Conservation (phyloP, 78 protist species). For the Mantamonas sphyraenae region DNA sequence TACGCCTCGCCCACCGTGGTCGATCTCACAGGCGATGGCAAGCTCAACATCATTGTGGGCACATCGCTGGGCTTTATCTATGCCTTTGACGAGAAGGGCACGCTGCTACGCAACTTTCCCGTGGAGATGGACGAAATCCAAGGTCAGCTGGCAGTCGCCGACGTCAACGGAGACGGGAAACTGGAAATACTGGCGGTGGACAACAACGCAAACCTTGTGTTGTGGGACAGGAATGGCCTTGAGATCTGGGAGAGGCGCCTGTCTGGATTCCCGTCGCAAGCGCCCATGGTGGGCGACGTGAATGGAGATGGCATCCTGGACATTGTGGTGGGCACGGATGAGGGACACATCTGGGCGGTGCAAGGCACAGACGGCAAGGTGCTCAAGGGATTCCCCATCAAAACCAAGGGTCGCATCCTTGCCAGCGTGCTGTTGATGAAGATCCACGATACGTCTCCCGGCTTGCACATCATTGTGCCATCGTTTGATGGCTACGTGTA, state of each 20-base stretch:
- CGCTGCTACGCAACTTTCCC: conserved; percentile 28
- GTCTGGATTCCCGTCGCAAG: background rate
- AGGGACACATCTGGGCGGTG: conserved; percentile 63
- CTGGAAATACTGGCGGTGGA: conserved; percentile 55
- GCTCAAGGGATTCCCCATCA: conserved; percentile 50
- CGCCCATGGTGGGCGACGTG: conserved; percentile 67
- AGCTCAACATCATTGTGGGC: conserved; percentile 51
- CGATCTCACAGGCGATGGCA: conserved; percentile 65
- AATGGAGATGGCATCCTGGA: conserved; percentile 82
- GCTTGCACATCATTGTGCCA: conserved; percentile 33
- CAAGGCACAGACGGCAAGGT: conserved; percentile 45
- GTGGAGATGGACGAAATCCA: conserved; percentile 66
- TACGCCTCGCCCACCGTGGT: conserved; percentile 69
- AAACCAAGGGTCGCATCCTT: conserved; percentile 13
- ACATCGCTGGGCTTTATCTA: conserved; percentile 53
- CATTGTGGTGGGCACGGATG: conserved; percentile 54
- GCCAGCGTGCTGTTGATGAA: conserved; percentile 38
- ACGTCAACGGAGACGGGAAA: conserved; percentile 71
- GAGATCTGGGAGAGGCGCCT: conserved; percentile 33
- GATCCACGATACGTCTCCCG: conserved; percentile 5
- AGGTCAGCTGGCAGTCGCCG: conserved; percentile 48
- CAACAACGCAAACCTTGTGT: conserved; percentile 36
- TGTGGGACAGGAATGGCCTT: conserved; percentile 30
- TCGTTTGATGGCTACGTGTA: conserved; percentile 38
- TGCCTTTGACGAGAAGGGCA: conserved; percentile 43